Evolutionary conservation across 345 rosid genomes (phyloP).

Genomic region (Populus alba): DNA sequence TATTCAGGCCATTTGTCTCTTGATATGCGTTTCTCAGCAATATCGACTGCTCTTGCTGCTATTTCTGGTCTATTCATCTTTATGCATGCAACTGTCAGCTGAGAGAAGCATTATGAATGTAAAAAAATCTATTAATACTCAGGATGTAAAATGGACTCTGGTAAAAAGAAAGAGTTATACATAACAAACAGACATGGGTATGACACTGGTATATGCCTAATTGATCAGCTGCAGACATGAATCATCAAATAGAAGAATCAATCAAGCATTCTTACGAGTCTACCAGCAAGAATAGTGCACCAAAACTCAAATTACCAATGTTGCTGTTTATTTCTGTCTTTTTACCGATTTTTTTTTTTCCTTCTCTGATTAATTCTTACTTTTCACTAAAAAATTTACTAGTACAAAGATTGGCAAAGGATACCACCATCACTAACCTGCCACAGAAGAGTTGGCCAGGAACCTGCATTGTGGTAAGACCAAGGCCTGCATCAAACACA

Average conservation of each 20-base stretch:
- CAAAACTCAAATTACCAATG: not conserved
- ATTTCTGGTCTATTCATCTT: constrained; percentile 53
- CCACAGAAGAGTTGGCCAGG: constrained; percentile 98
- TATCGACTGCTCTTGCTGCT: constrained; percentile 40
- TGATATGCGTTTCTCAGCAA: constrained; percentile 42
- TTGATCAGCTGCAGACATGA: not conserved
- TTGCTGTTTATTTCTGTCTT: not conserved
- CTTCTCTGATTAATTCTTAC: not conserved
- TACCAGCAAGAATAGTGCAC: not conserved
- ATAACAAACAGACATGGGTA: not conserved
- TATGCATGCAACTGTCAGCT: constrained; percentile 53
- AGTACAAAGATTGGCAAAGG: not conserved
- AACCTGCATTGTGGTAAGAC: constrained; percentile 98
- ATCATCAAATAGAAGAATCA: not conserved
- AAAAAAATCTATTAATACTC: not conserved
- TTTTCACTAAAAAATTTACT: not conserved
- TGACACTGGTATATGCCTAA: not conserved
- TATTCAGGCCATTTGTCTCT: constrained; percentile 57
- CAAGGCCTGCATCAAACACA: constrained; percentile 60
- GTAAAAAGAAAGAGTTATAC: not conserved
- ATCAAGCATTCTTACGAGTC: not conserved
- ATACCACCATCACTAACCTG: constrained; percentile 45
- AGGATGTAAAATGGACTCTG: not conserved
- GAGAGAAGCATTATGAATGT: constrained; percentile 13
- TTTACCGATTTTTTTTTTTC: not conserved